Evolutionary conservation across 495 filamentous ascomycete genomes (phyloP), one percentile per base, ranked within the genome.

Genomic region (Daldinia loculata): DNA sequence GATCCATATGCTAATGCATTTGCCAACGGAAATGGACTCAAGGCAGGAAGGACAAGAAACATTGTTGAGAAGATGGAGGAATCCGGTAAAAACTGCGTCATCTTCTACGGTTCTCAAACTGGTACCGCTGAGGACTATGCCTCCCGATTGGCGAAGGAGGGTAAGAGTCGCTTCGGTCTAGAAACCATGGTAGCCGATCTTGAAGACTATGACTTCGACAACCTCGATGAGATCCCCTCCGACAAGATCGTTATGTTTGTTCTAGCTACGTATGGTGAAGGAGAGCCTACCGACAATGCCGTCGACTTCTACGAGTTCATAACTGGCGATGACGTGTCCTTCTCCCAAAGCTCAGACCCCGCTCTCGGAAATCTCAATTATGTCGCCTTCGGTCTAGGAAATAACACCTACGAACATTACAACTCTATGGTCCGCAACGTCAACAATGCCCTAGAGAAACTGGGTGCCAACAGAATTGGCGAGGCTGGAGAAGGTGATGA

Each of bases 351-450:
- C 63, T 88, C 89, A 29, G 93, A 95, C 3, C 85, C 89, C 71
- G 88, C 95, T 30, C 88, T 99, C 17, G 87, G 83, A 32, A 93
- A 93, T 67, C 85, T 99, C 74, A 95, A 94, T 78, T 99, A 93
- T 75, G 92, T 99, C 75, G 86, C 95, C 48, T 99, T 99, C 77
- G 95, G 95, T 75, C 88, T 99, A 11, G 95, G 95, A 69, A 92
- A 99, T 85, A 99, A 99, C 83, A 99, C 95, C 27, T 99, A 99
- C 72, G 95, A 99, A 75, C 96, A 99, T 83, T 99, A 98, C 86
- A 98, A 99, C 81, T 90, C 92, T 39, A 97, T 99, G 93, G 95
- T 99, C 63, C 93, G 95, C 66, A 91, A 93, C 66, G 89, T 97
- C 63, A 88, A 97, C 79, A 87, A 89, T 69, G 90, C 90, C 36